These are phyloP conservation scores for Melampsora americana DNA, from an alignment of 1,284 basidiomycete genomes.

Conservation along the genomic window DNA sequence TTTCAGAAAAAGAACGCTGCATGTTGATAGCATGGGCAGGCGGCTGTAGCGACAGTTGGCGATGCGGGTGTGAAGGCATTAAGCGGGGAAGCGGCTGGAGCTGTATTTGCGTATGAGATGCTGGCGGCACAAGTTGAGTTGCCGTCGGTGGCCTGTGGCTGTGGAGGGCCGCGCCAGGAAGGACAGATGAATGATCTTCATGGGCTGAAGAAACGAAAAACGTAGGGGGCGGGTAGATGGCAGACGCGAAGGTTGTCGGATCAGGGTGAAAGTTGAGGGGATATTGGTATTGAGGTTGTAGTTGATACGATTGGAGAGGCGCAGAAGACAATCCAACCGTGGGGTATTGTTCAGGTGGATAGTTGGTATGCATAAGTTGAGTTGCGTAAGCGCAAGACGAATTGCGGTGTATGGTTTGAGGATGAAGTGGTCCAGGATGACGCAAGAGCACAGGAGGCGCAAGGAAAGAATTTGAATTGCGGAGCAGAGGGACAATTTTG, in stretches of 20 bases:
- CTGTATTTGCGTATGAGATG: background rate
- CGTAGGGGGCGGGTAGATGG: background rate
- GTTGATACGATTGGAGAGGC: background rate
- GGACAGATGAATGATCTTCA: background rate
- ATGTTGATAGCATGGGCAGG: conserved; percentile 4
- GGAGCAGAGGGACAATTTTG: background rate
- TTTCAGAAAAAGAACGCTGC: no score
- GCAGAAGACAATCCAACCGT: background rate
- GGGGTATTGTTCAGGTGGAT: background rate
- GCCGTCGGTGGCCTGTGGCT: no score
- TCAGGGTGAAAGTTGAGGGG: background rate
- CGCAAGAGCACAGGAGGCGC: no score
- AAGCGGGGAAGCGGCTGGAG: background rate
- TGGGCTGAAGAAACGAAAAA: background rate
- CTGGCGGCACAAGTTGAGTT: no score
- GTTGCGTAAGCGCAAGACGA: no score
- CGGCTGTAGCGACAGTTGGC: background rate
- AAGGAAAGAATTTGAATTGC: background rate
- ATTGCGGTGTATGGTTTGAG: no score
- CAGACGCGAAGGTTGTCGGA: background rate
- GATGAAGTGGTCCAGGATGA: no score
- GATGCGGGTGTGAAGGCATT: conserved; percentile 2
- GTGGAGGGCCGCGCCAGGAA: no score
- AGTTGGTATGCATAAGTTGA: background rate
- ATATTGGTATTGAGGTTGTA: background rate